Percentiles rank a stretch among this genome's conserved stretches.
phyloP scores from a whole-genome alignment of 805 yeast genomes.

The Pichia paraexigua region DNA sequence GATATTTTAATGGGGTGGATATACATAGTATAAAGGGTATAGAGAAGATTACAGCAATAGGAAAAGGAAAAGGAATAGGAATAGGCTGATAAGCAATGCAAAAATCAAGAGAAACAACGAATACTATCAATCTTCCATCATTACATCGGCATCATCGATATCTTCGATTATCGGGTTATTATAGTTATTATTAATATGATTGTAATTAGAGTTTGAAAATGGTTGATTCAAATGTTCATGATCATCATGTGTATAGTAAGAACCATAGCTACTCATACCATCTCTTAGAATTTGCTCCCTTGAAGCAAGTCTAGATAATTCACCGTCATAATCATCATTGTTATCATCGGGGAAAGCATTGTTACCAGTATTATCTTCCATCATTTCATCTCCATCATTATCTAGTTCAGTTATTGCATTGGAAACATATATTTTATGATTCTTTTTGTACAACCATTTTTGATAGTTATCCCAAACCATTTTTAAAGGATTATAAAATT shows the following conservation, averaged over 20 bases:
- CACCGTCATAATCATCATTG: background rate
- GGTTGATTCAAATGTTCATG: background rate
- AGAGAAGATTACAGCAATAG: too few relatives aligned
- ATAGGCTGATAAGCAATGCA: background rate
- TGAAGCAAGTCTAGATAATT: background rate
- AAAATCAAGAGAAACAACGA: too few relatives aligned
- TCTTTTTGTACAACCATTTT: conserved; percentile 6
- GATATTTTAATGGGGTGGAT: too few relatives aligned
- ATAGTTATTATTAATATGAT: too few relatives aligned
- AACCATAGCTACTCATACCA: conserved; percentile 13
- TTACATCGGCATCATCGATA: conserved; percentile 6
- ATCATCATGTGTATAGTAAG: conserved; percentile 11
- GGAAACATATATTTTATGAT: background rate
- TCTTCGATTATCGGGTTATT: background rate
- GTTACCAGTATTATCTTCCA: background rate
- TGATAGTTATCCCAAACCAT: conserved; percentile 12
- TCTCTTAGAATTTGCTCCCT: conserved; percentile 2
- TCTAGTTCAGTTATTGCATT: conserved; percentile 4
- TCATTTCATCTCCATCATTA: conserved; percentile 8
- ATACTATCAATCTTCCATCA: conserved; percentile 7
- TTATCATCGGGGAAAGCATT: background rate
- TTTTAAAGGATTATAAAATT: conserved; percentile 13
- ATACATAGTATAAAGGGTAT: background rate
- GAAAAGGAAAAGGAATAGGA: too few relatives aligned
- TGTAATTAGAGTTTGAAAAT: background rate